These are phyloP conservation scores for Rugonectria rugulosa DNA, from an alignment of 2,329 filamentous ascomycete genomes.

Conservation along the genomic window DNA sequence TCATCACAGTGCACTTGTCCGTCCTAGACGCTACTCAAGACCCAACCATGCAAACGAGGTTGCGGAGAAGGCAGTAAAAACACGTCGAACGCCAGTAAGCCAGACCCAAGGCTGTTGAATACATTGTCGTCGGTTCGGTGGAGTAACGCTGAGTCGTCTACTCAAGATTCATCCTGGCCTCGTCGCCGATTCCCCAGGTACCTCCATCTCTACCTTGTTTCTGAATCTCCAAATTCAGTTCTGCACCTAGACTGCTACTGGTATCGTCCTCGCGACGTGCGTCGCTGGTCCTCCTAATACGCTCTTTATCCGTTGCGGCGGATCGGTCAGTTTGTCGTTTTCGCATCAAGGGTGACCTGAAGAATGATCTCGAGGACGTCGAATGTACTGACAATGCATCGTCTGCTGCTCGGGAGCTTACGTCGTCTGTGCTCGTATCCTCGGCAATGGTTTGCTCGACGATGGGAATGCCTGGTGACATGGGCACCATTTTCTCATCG, in stretches of 20 bases:
- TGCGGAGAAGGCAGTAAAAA: slow-evolving; percentile 5
- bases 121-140: slow-evolving; percentile 3
- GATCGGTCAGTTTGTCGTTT: slow-evolving; percentile 49
- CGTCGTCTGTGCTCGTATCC: slow-evolving; percentile 35
- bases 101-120: slow-evolving; percentile 13
- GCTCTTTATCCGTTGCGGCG: slow-evolving; percentile 43
- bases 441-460: slow-evolving; percentile 37
- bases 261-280: slow-evolving; percentile 52
- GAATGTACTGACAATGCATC: slow-evolving; percentile 57
- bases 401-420: slow-evolving; percentile 44
- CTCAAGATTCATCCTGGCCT: slow-evolving; percentile 83
- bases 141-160: slow-evolving; percentile 25
- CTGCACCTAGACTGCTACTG: slow-evolving; percentile 49
- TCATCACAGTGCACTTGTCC: neutral
- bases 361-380: slow-evolving; percentile 56
- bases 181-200: slow-evolving; percentile 83
- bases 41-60: slow-evolving; percentile 1
- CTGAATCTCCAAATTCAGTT: slow-evolving; percentile 61
- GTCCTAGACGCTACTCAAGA: neutral
- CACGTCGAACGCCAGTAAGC: slow-evolving; percentile 48
- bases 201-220: slow-evolving; percentile 61
- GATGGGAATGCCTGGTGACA: slow-evolving; percentile 32
- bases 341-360: slow-evolving; percentile 51
- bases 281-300: slow-evolving; percentile 51
- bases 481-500: slow-evolving; percentile 48